Evolutionary conservation across 768 basidiomycete species (phyloP).

Genomic region (Jaapia argillacea): DNA sequence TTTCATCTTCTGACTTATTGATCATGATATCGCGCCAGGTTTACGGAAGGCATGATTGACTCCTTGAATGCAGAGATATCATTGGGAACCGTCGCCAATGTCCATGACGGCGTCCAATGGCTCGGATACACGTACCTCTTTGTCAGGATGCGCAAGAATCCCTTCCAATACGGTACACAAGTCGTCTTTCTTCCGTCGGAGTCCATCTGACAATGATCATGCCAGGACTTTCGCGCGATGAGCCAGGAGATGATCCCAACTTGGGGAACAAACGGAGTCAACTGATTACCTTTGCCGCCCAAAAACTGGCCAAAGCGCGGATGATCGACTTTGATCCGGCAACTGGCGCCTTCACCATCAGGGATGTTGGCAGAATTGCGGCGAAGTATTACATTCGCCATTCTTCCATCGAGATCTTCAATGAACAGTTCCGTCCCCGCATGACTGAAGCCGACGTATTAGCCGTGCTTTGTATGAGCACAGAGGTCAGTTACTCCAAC

Average conservation of each 20-base stretch:
- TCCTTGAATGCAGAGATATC: constrained; percentile 93
- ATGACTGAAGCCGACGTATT: constrained; percentile 95
- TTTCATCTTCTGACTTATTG: too few species aligned
- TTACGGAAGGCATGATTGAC: constrained; percentile 78
- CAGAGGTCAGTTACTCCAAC: constrained; percentile 50
- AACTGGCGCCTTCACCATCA: constrained; percentile 54
- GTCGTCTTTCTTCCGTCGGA: not conserved
- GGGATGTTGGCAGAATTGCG: constrained; percentile 93
- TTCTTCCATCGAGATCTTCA: constrained; percentile 82
- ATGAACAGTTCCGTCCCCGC: constrained; percentile 56
- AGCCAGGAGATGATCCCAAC: constrained; percentile 58
- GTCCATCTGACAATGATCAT: not conserved
- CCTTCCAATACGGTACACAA: constrained; percentile 67
- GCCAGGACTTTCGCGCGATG: constrained; percentile 66
- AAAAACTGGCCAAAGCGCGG: constrained; percentile 49
- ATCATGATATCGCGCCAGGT: constrained; percentile 31
- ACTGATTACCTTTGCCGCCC: constrained; percentile 58
- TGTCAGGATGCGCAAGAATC: constrained; percentile 90
- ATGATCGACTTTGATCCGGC: constrained; percentile 76
- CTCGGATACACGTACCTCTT: constrained; percentile 95
- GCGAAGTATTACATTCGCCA: constrained; percentile 93
- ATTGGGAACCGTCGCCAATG: constrained; percentile 85
- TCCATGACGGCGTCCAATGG: constrained; percentile 86
- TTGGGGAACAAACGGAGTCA: constrained; percentile 61
- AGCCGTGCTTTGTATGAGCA: constrained; percentile 77